Base-by-base conservation (phyloP, 106 monocot genomes). In the Alisma plantagoaquatica region DNA sequence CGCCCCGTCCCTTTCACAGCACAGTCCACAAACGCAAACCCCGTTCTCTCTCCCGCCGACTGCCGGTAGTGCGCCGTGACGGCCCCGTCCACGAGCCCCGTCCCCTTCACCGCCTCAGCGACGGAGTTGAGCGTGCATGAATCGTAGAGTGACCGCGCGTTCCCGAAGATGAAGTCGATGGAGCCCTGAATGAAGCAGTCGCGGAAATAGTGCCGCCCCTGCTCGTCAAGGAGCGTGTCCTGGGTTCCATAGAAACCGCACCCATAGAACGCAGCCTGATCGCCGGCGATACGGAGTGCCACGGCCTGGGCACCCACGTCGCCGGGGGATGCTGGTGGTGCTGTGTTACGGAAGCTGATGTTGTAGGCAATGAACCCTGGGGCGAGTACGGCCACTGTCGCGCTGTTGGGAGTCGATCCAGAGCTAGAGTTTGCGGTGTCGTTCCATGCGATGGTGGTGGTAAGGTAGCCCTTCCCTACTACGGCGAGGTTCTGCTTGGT, bases 401-500 rank as follows among this genome's bases (percentile, higher is more conserved):
- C 66, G 22, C 84, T 84, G 56, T 61, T 56, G 3, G 54, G 19
- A 11, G 89, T 83, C 22, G 83, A 83, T 20, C 70, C 71, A 3
- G 35, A 30, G n/a, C n/a, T 80, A 30, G 76, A 70, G 20, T 74
- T 80, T 11, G 84, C 80, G 17, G 80, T 84, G 35, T 51, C 67
- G 27, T 91, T 84, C 90, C 90, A 91, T 1, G 48, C 58, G 23
- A 91, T 69, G 21, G 56, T 49, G 6, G 80, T 91, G 69, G 62
- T 67, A 20, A 71, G 49, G 42, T 73, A 70, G 2, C 84, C 80
- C 22, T 66, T 60, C 10, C 90, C 90, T 55, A 80, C 70, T 10
- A 84, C 29, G n/a, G 77, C 60, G 25, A 88, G n/a, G 50, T 77
- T 77, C 20, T 66, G 64, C 66, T 91, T 91, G 60, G 66, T 80